phyloP scores from a whole-genome alignment of 1,284 basidiomycete species.

The Irpex lacteus region DNA sequence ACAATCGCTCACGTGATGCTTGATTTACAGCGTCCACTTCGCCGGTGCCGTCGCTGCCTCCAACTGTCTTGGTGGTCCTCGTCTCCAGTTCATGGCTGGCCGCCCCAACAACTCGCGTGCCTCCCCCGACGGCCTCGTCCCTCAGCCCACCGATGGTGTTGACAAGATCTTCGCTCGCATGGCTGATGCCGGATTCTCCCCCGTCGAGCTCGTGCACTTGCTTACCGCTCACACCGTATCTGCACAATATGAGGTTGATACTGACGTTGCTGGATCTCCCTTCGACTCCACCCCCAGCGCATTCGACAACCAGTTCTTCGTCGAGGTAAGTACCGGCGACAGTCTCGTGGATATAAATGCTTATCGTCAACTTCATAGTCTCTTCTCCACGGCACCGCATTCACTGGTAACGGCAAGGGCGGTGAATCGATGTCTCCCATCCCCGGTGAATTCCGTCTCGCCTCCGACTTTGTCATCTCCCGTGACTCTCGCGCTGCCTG shows the following conservation, averaged over 20 bases:
- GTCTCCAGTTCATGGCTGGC: constrained; percentile 24
- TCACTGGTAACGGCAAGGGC: constrained; percentile 34
- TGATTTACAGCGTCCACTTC: constrained; percentile 24
- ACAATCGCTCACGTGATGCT: neutral
- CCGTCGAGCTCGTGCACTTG: constrained; percentile 18
- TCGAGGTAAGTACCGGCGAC: constrained; percentile 30
- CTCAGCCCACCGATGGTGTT: constrained; percentile 25
- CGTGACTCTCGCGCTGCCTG: constrained; percentile 12
- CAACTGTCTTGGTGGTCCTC: constrained; percentile 30
- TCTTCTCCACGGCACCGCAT: constrained; percentile 28
- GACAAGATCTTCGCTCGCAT: constrained; percentile 24
- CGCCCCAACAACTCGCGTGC: constrained; percentile 23
- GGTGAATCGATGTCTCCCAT: constrained; percentile 36
- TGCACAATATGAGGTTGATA: constrained; percentile 24
- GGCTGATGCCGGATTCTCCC: constrained; percentile 23
- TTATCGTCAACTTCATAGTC: constrained; percentile 16
- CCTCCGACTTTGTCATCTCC: constrained; percentile 14
- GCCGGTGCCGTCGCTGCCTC: constrained; percentile 28
- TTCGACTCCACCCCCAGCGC: constrained; percentile 37
- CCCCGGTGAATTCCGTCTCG: constrained; percentile 12
- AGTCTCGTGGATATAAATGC: neutral
- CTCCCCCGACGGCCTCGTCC: constrained; percentile 25
- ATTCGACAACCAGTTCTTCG: constrained; percentile 39
- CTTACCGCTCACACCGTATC: constrained; percentile 20
- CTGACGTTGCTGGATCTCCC: constrained; percentile 32